Evolutionary conservation across 2,329 filamentous ascomycete species (phyloP).

Genomic region (Botrytis pseudocinerea): DNA sequence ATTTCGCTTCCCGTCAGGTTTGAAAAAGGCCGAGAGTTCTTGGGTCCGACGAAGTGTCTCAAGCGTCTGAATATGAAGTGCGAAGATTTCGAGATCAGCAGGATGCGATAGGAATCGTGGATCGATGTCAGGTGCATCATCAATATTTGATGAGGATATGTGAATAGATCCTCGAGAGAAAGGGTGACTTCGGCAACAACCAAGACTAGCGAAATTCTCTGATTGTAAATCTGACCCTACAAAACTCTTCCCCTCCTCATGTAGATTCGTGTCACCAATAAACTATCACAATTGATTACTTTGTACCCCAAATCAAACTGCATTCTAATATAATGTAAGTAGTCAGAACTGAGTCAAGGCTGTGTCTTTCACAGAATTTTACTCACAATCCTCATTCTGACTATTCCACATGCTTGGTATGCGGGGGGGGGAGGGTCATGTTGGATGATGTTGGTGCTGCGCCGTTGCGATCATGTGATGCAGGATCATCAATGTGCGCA

Average conservation of each 20-base stretch:
- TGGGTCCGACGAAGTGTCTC: constrained; percentile 9
- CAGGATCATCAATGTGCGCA: too few species aligned
- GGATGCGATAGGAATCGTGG: constrained; percentile 11
- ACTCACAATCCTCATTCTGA: too few species aligned
- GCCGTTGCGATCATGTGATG: too few species aligned
- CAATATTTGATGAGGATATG: constrained; percentile 47
- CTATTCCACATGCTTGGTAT: too few species aligned
- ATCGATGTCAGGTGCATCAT: constrained; percentile 46
- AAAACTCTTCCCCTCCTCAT: constrained; percentile 29
- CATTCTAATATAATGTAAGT: too few species aligned
- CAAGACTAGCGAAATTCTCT: constrained; percentile 38
- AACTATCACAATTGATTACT: too few species aligned
- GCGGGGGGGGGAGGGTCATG: too few species aligned
- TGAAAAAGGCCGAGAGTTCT: constrained; percentile 3
- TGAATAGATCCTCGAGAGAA: constrained; percentile 60
- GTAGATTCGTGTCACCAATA: too few species aligned
- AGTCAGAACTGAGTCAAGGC: too few species aligned
- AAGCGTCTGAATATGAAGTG: constrained; percentile 10
- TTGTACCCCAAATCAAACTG: too few species aligned
- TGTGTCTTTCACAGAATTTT: too few species aligned
- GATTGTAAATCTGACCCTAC: background rate
- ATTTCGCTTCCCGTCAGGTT: constrained; percentile 15
- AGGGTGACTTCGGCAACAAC: constrained; percentile 53
- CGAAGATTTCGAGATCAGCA: constrained; percentile 19
- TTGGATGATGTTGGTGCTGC: too few species aligned